A percentile compares a stretch with the other conserved stretches of the same genome.
Conservation (phyloP, 495 filamentous ascomycete genomes). For the Podospora comata region DNA sequence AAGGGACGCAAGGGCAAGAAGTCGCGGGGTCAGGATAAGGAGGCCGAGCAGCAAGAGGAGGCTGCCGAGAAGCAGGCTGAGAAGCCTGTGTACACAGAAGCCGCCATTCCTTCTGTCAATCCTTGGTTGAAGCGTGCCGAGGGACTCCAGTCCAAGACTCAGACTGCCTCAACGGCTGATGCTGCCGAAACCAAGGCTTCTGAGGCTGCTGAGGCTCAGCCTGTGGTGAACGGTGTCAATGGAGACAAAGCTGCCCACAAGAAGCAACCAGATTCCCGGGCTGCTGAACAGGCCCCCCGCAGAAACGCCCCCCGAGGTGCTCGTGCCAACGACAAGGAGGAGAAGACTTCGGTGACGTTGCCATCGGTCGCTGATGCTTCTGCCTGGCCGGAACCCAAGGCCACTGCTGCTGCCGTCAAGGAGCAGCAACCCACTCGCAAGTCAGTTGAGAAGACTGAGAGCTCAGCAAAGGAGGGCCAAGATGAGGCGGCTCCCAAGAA, state of each 20-base stretch:
- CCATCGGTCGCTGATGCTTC: slow-evolving; percentile 64
- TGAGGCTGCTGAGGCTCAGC: slow-evolving; percentile 24
- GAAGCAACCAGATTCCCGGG: slow-evolving; percentile 51
- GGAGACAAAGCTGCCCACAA: slow-evolving; percentile 46
- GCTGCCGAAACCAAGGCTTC: slow-evolving; percentile 21
- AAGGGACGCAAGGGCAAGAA: slow-evolving; percentile 50
- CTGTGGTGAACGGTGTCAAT: slow-evolving; percentile 22
- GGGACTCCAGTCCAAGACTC: slow-evolving; percentile 56
- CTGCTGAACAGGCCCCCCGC: slow-evolving; percentile 40
- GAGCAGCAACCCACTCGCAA: slow-evolving; percentile 57
- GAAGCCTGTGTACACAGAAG: slow-evolving; percentile 69
- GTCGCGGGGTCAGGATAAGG: slow-evolving; percentile 43
- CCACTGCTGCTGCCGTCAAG: slow-evolving; percentile 57
- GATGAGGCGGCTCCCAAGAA: slow-evolving; percentile 60
- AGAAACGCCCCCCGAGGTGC: slow-evolving; percentile 46
- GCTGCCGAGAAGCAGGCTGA: slow-evolving; percentile 46
- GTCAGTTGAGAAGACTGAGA: slow-evolving; percentile 51
- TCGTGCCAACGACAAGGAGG: slow-evolving; percentile 49
- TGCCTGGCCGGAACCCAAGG: slow-evolving; percentile 89
- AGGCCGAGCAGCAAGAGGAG: slow-evolving; percentile 40
- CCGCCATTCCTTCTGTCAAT: slow-evolving; percentile 78
- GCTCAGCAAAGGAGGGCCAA: slow-evolving; percentile 64
- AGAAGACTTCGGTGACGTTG: slow-evolving; percentile 37
- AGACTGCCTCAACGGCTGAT: slow-evolving; percentile 37
- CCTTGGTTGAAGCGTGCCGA: slow-evolving; percentile 77